Base-by-base conservation (phyloP, 768 basidiomycete genomes). In the Amanita pallidorosea region DNA sequence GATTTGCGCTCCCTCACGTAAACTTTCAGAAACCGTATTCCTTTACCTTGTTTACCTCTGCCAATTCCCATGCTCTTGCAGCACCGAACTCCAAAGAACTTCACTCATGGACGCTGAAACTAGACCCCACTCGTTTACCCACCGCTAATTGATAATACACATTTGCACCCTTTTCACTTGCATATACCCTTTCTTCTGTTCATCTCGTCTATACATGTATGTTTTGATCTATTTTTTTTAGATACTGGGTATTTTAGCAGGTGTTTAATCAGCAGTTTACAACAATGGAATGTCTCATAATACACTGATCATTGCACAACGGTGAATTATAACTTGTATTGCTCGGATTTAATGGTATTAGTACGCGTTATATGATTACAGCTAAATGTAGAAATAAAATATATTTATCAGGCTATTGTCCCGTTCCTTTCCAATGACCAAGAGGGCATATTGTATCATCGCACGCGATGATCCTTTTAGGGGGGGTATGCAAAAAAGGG, bases 21-120 rank as follows among this genome's bases (percentile, higher is more conserved):
- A 36, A 33, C 27, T 44, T 23, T 27, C 61, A 93, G 92, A 88
- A 84, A 75, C 80, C 75, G 31, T 85, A 82, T 65, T 85, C 84
- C 12, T 94, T 96, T 66, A 92, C 89, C 11, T 75, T 96, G 29
- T 95, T 94, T 67, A 93, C 93, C 2, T 75, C 88, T 11, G 88
- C 88, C 7, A 95, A 96, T 64, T 93, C 92, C 22, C 85, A 93
- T 68, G 89, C 88, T 34, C 74, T 96, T 8, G 84, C 88, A 7
- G 90, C 92, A 31, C 79, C 84, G 2, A 88, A 73, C 59, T 66
- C 72, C 52, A 94, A 88, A 69, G 93, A 96, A 60, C 72, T 91
- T 53, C 81, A 81, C 53, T 77, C 82, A 61, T 96, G 93, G 93
- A 83, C 79, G 58, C 70, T 75, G 53, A 90, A 88, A 65, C 70